Conservation (phyloP, 2,329 filamentous ascomycete species). For the Cordyceps tenuipes region DNA sequence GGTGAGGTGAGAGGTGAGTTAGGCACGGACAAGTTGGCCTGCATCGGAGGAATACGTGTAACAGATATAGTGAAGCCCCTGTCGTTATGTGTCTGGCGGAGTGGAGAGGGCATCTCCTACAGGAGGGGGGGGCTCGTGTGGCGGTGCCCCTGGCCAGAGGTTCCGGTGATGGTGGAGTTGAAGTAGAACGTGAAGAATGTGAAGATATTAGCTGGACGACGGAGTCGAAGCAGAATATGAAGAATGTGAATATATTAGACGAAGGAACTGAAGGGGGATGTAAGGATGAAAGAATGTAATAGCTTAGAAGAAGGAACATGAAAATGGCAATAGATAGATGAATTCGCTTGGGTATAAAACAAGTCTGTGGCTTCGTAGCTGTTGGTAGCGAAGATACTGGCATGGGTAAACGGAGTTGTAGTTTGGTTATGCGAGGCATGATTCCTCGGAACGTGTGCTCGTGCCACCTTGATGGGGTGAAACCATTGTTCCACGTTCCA, state of each 20-base stretch:
- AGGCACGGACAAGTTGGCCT: too few relatives aligned
- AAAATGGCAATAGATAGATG: too few relatives aligned
- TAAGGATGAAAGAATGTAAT: too few relatives aligned
- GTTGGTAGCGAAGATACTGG: background rate
- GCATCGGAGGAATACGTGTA: background rate
- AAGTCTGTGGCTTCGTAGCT: background rate
- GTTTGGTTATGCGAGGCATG: background rate
- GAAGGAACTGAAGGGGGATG: too few relatives aligned
- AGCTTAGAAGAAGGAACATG: too few relatives aligned
- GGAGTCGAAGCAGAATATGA: too few relatives aligned
- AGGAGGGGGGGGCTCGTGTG: background rate
- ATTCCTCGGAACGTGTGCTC: background rate
- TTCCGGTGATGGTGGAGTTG: background rate
- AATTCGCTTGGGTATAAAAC: too few relatives aligned
- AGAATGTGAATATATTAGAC: background rate
- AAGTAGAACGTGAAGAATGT: too few relatives aligned
- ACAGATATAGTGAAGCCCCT: background rate
- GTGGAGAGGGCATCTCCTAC: background rate
- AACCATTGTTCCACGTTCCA: background rate
- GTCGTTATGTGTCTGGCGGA: background rate
- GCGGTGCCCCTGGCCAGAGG: background rate
- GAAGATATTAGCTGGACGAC: background rate
- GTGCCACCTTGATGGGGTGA: background rate
- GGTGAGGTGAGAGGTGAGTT: background rate
- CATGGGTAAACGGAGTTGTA: background rate